phyloP scores from a whole-genome alignment of 2,329 filamentous ascomycete species.

The Claviceps fusiformis region DNA sequence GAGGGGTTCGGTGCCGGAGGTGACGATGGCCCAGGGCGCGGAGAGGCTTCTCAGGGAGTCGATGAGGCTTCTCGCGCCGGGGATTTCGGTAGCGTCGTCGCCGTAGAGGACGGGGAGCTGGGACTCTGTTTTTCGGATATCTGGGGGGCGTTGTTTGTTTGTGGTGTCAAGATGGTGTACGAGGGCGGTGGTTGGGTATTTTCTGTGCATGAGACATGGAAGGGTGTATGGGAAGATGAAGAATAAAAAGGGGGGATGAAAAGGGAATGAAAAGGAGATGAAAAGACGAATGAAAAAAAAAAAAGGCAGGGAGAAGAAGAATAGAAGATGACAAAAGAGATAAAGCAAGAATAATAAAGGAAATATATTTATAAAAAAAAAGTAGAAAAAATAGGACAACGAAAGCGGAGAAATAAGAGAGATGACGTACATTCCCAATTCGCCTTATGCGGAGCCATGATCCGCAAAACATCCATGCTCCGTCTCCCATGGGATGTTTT shows the following conservation, averaged over 20 bases:
- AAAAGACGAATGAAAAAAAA: too few relatives aligned
- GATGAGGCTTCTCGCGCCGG: conserved; percentile 63
- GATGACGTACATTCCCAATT: conserved; percentile 74
- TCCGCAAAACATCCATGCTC: conserved; percentile 70
- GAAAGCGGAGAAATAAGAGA: not conserved
- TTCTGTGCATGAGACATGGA: too few relatives aligned
- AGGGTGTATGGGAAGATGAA: too few relatives aligned
- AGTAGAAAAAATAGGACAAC: not conserved
- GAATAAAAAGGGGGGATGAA: too few relatives aligned
- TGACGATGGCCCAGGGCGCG: conserved; percentile 78
- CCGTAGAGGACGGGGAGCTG: conserved; percentile 66
- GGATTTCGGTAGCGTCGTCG: conserved; percentile 68
- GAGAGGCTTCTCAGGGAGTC: conserved; percentile 45
- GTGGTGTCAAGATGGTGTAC: not conserved
- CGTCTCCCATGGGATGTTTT: conserved; percentile 83
- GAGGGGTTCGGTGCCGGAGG: conserved; percentile 55
- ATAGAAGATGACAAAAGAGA: not conserved
- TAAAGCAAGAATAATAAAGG: not conserved
- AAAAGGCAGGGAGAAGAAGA: too few relatives aligned
- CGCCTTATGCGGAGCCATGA: conserved; percentile 71
- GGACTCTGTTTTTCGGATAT: conserved; percentile 67
- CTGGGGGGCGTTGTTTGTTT: conserved; percentile 26
- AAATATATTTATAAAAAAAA: too few relatives aligned
- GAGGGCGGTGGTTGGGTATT: too few relatives aligned
- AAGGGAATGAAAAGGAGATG: too few relatives aligned